These are phyloP conservation scores for Quercus bicolor DNA, from an alignment of 306 rosid genomes.

Conservation along the genomic window DNA sequence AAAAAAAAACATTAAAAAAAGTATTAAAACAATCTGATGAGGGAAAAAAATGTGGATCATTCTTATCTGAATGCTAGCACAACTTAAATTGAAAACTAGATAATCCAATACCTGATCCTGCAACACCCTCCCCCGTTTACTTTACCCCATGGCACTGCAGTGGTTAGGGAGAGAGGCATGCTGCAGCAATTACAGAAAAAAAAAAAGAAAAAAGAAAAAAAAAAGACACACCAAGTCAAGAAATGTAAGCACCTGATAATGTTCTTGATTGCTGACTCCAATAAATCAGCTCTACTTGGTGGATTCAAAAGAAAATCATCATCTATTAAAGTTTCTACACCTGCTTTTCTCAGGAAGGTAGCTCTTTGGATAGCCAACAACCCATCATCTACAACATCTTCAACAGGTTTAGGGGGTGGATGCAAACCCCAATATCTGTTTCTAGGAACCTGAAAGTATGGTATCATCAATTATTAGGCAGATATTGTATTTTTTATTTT, in stretches of 20 bases:
- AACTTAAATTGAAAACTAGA: conserved; percentile 7
- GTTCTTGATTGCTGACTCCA: conserved; percentile 88
- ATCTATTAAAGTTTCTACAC: conserved; percentile 82
- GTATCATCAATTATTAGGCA: no score
- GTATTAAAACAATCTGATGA: neutral
- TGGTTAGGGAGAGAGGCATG: neutral
- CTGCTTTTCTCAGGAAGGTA: conserved; percentile 87
- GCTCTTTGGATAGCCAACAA: conserved; percentile 90
- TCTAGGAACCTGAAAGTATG: conserved; percentile 78
- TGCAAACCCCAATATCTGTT: conserved; percentile 98
- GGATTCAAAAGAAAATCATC: conserved; percentile 66
- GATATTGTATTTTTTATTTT: conserved; percentile 1
- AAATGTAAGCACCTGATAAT: conserved; percentile 60
- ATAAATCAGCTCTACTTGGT: conserved; percentile 75
- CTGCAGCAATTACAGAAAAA: neutral
- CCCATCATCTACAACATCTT: conserved; percentile 94
- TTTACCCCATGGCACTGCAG: neutral
- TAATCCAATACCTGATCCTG: neutral
- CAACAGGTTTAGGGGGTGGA: conserved; percentile 98
- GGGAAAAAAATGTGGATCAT: neutral
- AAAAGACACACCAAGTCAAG: conserved; percentile 10
- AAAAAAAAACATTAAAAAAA: neutral
- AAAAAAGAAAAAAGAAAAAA: neutral
- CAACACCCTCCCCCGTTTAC: neutral
- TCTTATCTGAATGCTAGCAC: neutral